A percentile compares a stretch with the other conserved stretches of the same genome.
phyloP scores from a whole-genome alignment of 371 early-diverging fungal species.

The Haplosporangium sp. region DNA sequence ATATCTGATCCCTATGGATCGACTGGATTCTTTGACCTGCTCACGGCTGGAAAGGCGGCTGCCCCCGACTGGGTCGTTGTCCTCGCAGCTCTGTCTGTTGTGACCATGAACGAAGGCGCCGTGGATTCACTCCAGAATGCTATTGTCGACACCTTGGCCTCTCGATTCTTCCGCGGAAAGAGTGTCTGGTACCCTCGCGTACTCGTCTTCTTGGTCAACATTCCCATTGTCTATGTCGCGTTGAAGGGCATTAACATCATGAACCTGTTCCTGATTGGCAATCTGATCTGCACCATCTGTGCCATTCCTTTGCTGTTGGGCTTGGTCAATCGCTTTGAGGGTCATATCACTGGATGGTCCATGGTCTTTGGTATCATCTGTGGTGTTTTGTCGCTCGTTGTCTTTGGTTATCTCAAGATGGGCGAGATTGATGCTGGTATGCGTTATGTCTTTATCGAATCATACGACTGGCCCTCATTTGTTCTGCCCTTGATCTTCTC shows the following conservation, averaged over 20 bases:
- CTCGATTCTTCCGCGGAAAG: slow-evolving; percentile 58
- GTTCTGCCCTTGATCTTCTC: slow-evolving; percentile 57
- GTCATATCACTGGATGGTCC: slow-evolving; percentile 49
- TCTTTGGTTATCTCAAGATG: slow-evolving; percentile 56
- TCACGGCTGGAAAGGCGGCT: slow-evolving; percentile 45
- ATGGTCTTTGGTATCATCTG: slow-evolving; percentile 59
- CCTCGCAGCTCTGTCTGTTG: slow-evolving; percentile 54
- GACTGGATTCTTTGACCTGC: slow-evolving; percentile 62
- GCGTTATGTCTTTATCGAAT: slow-evolving; percentile 50
- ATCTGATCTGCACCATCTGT: slow-evolving; percentile 63
- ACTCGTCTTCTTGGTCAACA: slow-evolving; percentile 62
- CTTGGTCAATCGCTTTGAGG: slow-evolving; percentile 55
- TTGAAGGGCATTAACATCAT: slow-evolving; percentile 57
- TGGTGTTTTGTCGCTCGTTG: slow-evolving; percentile 58
- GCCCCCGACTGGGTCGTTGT: slow-evolving; percentile 59
- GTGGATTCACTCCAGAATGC: slow-evolving; percentile 71
- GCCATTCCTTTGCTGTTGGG: slow-evolving; percentile 65
- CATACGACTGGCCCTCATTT: slow-evolving; percentile 62
- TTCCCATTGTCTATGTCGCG: slow-evolving; percentile 63
- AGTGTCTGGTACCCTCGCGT: slow-evolving; percentile 59
- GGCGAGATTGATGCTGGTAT: slow-evolving; percentile 56
- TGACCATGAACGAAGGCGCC: slow-evolving; percentile 65
- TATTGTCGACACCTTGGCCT: slow-evolving; percentile 62
- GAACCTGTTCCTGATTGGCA: slow-evolving; percentile 62
- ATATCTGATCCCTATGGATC: slow-evolving; percentile 35